Base-by-base conservation (phyloP, 2,329 filamentous ascomycete species). In the Trichoderma guizhouense region DNA sequence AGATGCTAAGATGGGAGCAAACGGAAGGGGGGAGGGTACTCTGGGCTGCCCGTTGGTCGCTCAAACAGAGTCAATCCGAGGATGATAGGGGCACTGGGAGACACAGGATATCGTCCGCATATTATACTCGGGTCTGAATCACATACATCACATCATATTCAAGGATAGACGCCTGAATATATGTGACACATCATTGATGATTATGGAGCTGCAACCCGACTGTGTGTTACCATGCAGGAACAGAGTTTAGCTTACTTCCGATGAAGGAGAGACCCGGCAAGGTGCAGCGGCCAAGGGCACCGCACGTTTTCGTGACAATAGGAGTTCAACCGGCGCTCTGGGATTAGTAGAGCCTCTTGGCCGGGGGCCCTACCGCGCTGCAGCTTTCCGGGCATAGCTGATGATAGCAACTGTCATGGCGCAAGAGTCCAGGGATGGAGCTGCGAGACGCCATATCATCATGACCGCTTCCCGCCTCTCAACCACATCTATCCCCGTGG, bases 221-320 rank as follows among this genome's bases (percentile, higher is more conserved):
- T 66, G 69, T 71, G 73, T 71, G 71, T 73, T 71, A 73, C 73
- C 73, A 74, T 73, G 73, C 55, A 74, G 72, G 70, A 74, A 72
- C 73, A 71, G 58, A 64, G 58, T 28, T 61, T 28, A 18, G 53
- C 24, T 63, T 55, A 51, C 39, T 71, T 66, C 71, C 71, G 67
- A 72, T 57, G 24, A 62, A 51, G 68, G 43, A 32, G 51, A 36
- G 39, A 66, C 53, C 12, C 51, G 34, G 51, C 66, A 51, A 34
- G 34, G 55, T 55, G 65, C 61, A 67, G 62, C 66, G 61, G 55
- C 34, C 62, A 62, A 61, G 51, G 14, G 51, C 18, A 72, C 24
- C 18, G 21, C 47, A 66, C 55, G 71, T 67, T 71, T 71, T 66
- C 55, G 32, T 57, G 55, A 30, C 60, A 60, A 39, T 53, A 36